A percentile compares a stretch with the other conserved stretches of the same genome.
phyloP scores from a whole-genome alignment of 2,329 filamentous ascomycete genomes.

The Zalaria sp. region DNA sequence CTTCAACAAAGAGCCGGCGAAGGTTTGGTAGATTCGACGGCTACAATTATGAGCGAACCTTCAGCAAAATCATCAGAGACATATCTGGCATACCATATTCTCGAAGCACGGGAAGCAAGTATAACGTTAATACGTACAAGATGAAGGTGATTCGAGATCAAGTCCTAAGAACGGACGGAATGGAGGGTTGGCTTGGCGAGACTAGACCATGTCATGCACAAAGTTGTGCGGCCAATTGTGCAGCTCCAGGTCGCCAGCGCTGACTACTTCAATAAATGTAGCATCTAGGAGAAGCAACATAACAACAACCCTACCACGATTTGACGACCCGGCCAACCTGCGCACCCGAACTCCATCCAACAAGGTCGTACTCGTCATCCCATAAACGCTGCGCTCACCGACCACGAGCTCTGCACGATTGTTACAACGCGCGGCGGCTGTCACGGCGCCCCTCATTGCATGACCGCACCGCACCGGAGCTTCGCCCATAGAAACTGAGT shows the following conservation, averaged over 20 bases:
- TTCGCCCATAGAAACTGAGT: neutral
- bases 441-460: neutral
- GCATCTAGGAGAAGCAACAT: neutral
- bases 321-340: too few species aligned
- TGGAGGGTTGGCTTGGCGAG: too few species aligned
- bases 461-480: neutral
- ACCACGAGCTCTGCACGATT: too few species aligned
- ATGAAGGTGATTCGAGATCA: too few species aligned
- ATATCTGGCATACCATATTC: too few species aligned
- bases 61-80: neutral
- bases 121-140: too few species aligned
- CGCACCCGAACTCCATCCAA: too few species aligned
- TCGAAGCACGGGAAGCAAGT: too few species aligned
- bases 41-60: conserved; percentile 14
- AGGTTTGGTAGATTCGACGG: conserved; percentile 80
- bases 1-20: conserved; percentile 90
- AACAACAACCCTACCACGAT: neutral
- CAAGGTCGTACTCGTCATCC: too few species aligned
- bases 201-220: neutral
- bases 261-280: neutral
- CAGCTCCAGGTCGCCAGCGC: neutral
- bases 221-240: neutral
- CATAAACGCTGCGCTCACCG: too few species aligned
- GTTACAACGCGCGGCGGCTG: too few species aligned
- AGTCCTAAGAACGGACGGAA: too few species aligned